Evolutionary conservation across 23 red algal species (phyloP).

Genomic region (Agarophyton chilense): DNA sequence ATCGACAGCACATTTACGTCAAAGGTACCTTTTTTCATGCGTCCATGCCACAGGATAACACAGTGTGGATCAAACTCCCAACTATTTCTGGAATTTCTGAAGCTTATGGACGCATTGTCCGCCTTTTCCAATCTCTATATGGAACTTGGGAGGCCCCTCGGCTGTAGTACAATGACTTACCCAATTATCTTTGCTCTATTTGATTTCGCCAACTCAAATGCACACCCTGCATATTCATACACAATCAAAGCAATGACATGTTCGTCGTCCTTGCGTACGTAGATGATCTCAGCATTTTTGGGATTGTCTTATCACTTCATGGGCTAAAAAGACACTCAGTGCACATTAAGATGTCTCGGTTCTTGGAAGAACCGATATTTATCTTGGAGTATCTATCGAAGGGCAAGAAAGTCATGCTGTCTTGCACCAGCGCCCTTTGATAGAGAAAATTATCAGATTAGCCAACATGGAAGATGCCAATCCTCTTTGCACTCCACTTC

Average conservation of each 20-base stretch:
- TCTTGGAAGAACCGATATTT: no score
- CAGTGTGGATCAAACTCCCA: neutral
- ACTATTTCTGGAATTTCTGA: constrained; percentile 1
- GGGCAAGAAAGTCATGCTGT: no score
- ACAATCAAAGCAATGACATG: neutral
- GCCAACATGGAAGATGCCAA: no score
- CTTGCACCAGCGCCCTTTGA: no score
- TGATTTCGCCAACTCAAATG: neutral
- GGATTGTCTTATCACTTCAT: no score
- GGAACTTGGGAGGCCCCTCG: neutral
- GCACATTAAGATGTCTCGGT: no score
- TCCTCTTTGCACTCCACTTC: no score
- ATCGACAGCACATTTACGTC: constrained; percentile 1
- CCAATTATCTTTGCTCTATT: neutral
- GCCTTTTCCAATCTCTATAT: constrained; percentile 21
- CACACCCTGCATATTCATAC: neutral
- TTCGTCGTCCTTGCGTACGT: constrained; percentile 10
- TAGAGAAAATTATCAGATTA: no score
- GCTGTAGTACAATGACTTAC: constrained; percentile 15
- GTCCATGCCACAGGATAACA: neutral
- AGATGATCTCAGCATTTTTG: no score
- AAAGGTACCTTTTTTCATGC: constrained; percentile 38
- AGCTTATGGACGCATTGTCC: neutral
- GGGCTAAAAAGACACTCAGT: no score
- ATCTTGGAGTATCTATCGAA: no score